A percentile compares a stretch with the other conserved stretches of the same genome.
phyloP scores from a whole-genome alignment of 805 yeast species.

The Candida anglica region DNA sequence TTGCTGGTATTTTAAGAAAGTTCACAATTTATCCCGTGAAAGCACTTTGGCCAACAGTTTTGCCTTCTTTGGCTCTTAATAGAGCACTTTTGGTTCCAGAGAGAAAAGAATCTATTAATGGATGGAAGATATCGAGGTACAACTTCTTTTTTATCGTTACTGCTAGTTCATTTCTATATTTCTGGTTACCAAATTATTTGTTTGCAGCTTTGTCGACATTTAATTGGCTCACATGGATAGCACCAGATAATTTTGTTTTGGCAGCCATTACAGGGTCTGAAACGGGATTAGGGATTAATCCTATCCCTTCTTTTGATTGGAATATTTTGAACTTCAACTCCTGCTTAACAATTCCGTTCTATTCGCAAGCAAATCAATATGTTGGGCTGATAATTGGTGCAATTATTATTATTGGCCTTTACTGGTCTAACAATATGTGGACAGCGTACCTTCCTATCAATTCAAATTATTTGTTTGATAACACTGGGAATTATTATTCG shows the following conservation, averaged over 20 bases:
- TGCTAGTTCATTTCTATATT: slow-evolving; percentile 18
- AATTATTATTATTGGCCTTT: slow-evolving; percentile 21
- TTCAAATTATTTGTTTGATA: slow-evolving; percentile 27
- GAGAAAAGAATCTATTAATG: slow-evolving; percentile 23
- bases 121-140: slow-evolving; percentile 27
- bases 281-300: slow-evolving; percentile 26
- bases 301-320: slow-evolving; percentile 27
- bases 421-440: slow-evolving; percentile 25
- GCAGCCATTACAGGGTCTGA: slow-evolving; percentile 21
- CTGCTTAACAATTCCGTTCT: slow-evolving; percentile 19
- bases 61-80: slow-evolving; percentile 27
- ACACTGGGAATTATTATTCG: slow-evolving; percentile 43
- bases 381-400: slow-evolving; percentile 20
- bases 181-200: slow-evolving; percentile 26
- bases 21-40: slow-evolving; percentile 46
- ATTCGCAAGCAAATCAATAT: slow-evolving; percentile 17
- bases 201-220: slow-evolving; percentile 21
- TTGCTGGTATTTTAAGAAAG: slow-evolving; percentile 25
- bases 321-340: slow-evolving; percentile 14
- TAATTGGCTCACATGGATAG: slow-evolving; percentile 30
- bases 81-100: slow-evolving; percentile 21
- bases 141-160: slow-evolving; percentile 13
- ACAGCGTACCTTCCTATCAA: slow-evolving; percentile 23
- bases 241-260: slow-evolving; percentile 19
- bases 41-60: slow-evolving; percentile 48